Evolutionary conservation across 2,329 filamentous ascomycete genomes (phyloP), one percentile per base, ranked within the genome.

Genomic region (Fusarium bulbicola): DNA sequence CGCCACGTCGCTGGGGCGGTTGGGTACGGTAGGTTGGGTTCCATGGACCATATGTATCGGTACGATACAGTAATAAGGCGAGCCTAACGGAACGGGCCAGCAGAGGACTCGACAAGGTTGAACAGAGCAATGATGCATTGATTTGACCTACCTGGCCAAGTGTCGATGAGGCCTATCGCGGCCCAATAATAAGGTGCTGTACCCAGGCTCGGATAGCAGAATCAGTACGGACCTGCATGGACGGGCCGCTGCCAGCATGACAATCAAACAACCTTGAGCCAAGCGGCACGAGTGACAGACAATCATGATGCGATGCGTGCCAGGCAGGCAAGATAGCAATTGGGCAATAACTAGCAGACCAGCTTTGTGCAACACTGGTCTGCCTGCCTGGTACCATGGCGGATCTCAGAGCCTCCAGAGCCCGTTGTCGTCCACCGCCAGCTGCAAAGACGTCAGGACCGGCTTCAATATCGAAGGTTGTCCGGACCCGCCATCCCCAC

Each of bases 1-100:
- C 74, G 78, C 78, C 77, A 79, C 77, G 76, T 79, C 74, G 77
- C 76, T 57, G 73, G 66, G 73, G 74, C 72, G 45, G 45, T 47
- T 47, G 45, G 45, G 43, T 28, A 36, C 16, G 15, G 16, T 34
- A 47, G 72, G 75, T 80, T 80, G 78, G 79, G 78, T 78, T 68
- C 64, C 64, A 54, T 54, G 26, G 50, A 18, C 21, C 3, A 34
- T 34, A 34, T 61, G 47, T 66, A 34, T 57, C 21, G 53, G 32
- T 54, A 43, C 64, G 64, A 73, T 68, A 43, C 64, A 65, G 70
- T 68, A 70, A 73, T 68, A 70, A 73, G 73, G 66, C 70, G 74
- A 75, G 68, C 70, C 76, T 70, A 60, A 72, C 68, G 57, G 62
- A 61, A 59, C 70, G 49, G 30, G 46, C 59, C 63, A 74, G 53